These are phyloP conservation scores for Yamadazyma dushanensis DNA, from an alignment of 1,139 yeast genomes.

Conservation along the genomic window DNA sequence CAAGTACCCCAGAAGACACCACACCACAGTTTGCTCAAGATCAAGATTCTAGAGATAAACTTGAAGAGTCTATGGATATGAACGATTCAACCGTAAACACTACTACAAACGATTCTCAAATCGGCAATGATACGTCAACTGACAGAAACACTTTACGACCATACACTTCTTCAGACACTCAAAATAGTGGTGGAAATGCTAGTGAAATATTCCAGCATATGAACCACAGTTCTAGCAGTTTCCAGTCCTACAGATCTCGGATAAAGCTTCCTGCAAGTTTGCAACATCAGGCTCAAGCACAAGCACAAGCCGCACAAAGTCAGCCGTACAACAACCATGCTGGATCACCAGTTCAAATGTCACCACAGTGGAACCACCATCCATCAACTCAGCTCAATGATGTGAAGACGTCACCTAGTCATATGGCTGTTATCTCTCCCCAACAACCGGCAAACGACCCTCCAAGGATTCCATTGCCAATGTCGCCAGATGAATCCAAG, in stretches of 20 bases:
- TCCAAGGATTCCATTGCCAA: slow-evolving; percentile 15
- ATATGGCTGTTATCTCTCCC: not conserved
- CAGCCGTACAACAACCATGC: slow-evolving; percentile 1
- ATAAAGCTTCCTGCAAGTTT: slow-evolving; percentile 30
- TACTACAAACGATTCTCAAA: not conserved
- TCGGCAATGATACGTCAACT: not conserved
- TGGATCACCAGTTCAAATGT: not conserved
- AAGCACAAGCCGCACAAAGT: slow-evolving; percentile 4
- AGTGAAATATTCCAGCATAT: slow-evolving; percentile 13
- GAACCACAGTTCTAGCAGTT: slow-evolving; percentile 28
- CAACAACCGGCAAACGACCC: slow-evolving; percentile 9
- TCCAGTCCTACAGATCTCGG: slow-evolving; percentile 32
- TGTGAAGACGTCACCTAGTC: not conserved
- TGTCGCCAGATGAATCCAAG: slow-evolving; percentile 13
- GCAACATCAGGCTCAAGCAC: slow-evolving; percentile 13
- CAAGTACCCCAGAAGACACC: not conserved
- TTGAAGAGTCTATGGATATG: too few species aligned
- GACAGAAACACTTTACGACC: slow-evolving; percentile 3
- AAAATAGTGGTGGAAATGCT: slow-evolving; percentile 1
- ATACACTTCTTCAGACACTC: slow-evolving; percentile 3
- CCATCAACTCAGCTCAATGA: not conserved
- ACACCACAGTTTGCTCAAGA: not conserved
- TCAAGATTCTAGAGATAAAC: not conserved
- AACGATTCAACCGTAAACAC: slow-evolving; percentile 4
- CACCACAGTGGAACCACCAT: not conserved